Evolutionary conservation across 2,329 filamentous ascomycete genomes (phyloP).

Genomic region (Chrysosporium queenslandicum): DNA sequence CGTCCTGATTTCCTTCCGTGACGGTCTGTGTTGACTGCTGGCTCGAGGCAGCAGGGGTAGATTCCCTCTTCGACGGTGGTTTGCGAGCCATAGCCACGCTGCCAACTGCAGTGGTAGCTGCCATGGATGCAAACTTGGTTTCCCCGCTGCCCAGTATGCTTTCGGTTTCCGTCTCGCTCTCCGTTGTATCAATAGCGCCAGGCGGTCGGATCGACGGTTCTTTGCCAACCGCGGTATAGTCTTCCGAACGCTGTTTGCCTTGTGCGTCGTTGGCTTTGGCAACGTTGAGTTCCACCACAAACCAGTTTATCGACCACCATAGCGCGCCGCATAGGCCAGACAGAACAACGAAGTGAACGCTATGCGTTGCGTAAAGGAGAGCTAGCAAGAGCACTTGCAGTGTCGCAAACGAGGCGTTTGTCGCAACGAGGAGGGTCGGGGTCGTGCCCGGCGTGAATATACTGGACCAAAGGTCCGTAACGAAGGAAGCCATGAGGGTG

Average conservation of each 20-base stretch:
- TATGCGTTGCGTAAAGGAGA: constrained; percentile 72
- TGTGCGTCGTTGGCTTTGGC: constrained; percentile 41
- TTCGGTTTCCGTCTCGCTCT: constrained; percentile 40
- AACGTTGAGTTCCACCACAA: constrained; percentile 56
- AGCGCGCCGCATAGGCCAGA: constrained; percentile 69
- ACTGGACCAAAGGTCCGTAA: constrained; percentile 76
- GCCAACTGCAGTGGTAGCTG: constrained; percentile 16
- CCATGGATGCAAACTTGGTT: constrained; percentile 8
- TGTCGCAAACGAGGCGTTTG: constrained; percentile 77
- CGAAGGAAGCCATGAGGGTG: constrained; percentile 42
- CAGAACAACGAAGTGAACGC: constrained; percentile 77
- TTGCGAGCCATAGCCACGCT: background rate
- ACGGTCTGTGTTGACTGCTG: background rate
- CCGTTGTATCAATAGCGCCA: constrained; percentile 27
- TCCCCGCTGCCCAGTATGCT: constrained; percentile 19
- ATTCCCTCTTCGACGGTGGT: constrained; percentile 9
- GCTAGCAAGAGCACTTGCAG: constrained; percentile 68
- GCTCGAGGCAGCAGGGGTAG: constrained; percentile 38
- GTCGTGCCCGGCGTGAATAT: constrained; percentile 91
- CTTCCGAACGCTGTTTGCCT: constrained; percentile 28
- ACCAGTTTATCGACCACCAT: constrained; percentile 97
- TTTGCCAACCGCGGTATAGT: background rate
- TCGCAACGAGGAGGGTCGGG: constrained; percentile 75
- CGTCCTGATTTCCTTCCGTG: constrained; percentile 17
- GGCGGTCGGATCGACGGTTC: constrained; percentile 15